Percentiles rank a stretch among this genome's conserved stretches.
phyloP scores from a whole-genome alignment of 1,139 yeast species.

The Spencermartinsiella ligniputridi region DNA sequence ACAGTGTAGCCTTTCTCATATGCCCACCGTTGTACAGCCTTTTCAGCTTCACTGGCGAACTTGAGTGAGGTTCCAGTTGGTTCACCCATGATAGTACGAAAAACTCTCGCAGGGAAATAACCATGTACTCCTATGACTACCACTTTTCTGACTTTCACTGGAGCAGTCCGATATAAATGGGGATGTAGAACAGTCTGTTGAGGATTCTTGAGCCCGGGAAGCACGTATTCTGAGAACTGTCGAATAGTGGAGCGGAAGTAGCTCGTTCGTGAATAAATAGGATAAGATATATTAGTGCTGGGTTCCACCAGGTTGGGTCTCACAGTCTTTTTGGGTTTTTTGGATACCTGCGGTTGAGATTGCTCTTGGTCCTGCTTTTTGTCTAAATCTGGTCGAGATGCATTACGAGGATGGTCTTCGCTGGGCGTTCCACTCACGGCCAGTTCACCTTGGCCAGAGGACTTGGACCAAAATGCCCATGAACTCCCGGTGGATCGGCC shows the following conservation, averaged over 20 bases:
- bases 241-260: slow-evolving; percentile 21
- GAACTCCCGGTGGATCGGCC: slow-evolving; percentile 14
- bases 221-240: slow-evolving; percentile 22
- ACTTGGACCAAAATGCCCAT: slow-evolving; percentile 35
- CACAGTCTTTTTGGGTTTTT: slow-evolving; percentile 10
- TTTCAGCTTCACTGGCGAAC: slow-evolving; percentile 84
- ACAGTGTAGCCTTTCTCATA: slow-evolving; percentile 50
- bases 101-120: slow-evolving; percentile 82
- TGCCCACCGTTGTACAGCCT: slow-evolving; percentile 70
- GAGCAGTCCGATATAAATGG: slow-evolving; percentile 20
- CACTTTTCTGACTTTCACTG: slow-evolving; percentile 40
- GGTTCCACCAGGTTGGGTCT: slow-evolving; percentile 33
- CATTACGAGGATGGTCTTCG: slow-evolving; percentile 30
- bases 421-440: slow-evolving; percentile 39
- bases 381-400: slow-evolving; percentile 14
- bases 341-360: slow-evolving; percentile 10
- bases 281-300: slow-evolving; percentile 25
- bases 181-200: slow-evolving; percentile 18
- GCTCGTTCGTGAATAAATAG: slow-evolving; percentile 22
- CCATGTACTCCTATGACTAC: slow-evolving; percentile 93
- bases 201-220: slow-evolving; percentile 16
- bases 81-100: slow-evolving; percentile 82
- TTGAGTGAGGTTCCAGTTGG: slow-evolving; percentile 90
- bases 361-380: slow-evolving; percentile 2
- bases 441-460: slow-evolving; percentile 30